These are phyloP conservation scores for Phytophthora pistaciae DNA, from an alignment of 352 stramenopile species.

Conservation along the genomic window DNA sequence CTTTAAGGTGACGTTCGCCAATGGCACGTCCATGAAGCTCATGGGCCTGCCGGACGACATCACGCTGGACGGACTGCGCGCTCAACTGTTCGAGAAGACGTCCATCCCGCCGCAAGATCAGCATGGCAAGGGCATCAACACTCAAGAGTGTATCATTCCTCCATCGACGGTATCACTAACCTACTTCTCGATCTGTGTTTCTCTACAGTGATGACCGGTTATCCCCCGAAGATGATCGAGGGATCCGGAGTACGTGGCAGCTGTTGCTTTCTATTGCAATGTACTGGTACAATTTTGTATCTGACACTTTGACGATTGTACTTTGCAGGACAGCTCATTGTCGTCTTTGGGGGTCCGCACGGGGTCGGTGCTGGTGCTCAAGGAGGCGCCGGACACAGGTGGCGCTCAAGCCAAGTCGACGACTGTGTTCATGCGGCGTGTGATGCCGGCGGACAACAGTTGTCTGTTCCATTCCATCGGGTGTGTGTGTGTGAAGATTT, in stretches of 20 bases:
- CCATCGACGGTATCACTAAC: slow-evolving; percentile 11
- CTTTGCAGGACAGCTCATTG: slow-evolving; percentile 54
- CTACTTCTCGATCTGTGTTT: slow-evolving; percentile 1
- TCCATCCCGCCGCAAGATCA: slow-evolving; percentile 71
- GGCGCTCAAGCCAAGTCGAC: slow-evolving; percentile 34
- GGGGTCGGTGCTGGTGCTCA: slow-evolving; percentile 78
- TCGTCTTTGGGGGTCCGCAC: slow-evolving; percentile 64
- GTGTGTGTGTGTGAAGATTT: slow-evolving; percentile 25
- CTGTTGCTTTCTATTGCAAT: background rate
- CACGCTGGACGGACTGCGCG: slow-evolving; percentile 67
- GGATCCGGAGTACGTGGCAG: slow-evolving; percentile 59
- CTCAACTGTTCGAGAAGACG: slow-evolving; percentile 63
- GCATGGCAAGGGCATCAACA: slow-evolving; percentile 45
- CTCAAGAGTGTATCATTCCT: slow-evolving; percentile 17
- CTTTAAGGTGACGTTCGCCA: slow-evolving; percentile 83
- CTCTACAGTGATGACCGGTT: slow-evolving; percentile 76
- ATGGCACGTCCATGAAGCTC: slow-evolving; percentile 80
- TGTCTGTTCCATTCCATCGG: slow-evolving; percentile 90
- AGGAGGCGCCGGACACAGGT: slow-evolving; percentile 51
- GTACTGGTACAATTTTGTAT: background rate
- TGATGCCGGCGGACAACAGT: slow-evolving; percentile 88
- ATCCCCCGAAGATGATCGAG: slow-evolving; percentile 73
- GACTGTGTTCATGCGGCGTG: slow-evolving; percentile 72
- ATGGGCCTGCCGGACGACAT: slow-evolving; percentile 65
- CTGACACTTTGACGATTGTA: slow-evolving; percentile 3